Evolutionary conservation across 1,284 basidiomycete genomes (phyloP), one percentile per base, ranked within the genome.

Genomic region (Sporisorium iseilematis-ciliati): DNA sequence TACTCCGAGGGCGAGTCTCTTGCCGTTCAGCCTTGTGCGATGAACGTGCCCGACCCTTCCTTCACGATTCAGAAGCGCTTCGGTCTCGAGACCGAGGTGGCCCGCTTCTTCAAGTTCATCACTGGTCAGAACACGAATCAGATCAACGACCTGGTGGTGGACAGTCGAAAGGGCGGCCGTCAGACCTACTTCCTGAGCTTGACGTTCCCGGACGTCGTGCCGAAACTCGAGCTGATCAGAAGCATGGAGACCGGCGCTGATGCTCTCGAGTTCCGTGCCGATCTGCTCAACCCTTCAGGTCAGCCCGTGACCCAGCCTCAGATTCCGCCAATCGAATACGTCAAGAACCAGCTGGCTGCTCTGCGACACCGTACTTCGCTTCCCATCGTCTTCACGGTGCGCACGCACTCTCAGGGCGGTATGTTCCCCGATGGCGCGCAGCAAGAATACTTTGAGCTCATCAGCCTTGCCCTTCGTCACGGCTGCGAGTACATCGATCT

Each of bases 401-500:
- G 96, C 25, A 95, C 94, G 3, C 88, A 89, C 31, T 90, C 91
- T 1, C 95, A 99, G 85, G 96, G 96, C 45, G 96, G 97, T 7
- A 90, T 91, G 49, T 96, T 95, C 89, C 95, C 95, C 0, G 92
- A 96, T 80, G 88, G 89, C 40, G 90, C 90, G 0, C 87, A 90
- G 61, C 89, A 91, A 57, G 92, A 92, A 67, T 93, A 92, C 40
- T 90, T 92, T 71, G 90, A 91, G 45, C 89, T 98, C 16, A 89
- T 97, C 83, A 87, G 90, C 53, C 89, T 95, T 33, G 96, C 91
- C 7, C 86, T 97, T 29, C 91, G 92, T 55, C 87, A 92, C 49
- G 95, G 92, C 1, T 92, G 93, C 77, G 97, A 98, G 86, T 99
- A 95, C 83, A 86, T 99, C 76, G 96, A 99, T 78, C 89, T 98